Evolutionary conservation across 1,139 yeast species (phyloP), one percentile per base, ranked within the genome.

Genomic region (Scheffersomyces lignicola): DNA sequence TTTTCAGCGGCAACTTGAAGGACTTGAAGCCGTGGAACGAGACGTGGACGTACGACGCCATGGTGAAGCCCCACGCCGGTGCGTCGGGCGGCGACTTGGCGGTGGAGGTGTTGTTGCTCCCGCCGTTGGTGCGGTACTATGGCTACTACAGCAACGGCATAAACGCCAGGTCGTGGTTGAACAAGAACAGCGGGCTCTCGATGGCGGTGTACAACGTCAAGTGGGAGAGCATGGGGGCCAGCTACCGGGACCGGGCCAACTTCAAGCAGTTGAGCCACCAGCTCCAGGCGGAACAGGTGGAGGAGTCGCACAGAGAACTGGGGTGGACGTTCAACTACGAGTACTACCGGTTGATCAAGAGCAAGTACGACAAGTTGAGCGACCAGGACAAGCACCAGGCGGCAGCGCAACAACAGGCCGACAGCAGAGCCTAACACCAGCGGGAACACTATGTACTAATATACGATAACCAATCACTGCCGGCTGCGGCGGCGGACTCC

Each of bases 131-230:
- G 9, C 47, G 53, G 31, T 90, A 90, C 51, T 58, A 61, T 16
- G 92, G 96, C 1, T 65, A 71, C 27, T 81, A 60, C 52, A 71
- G 84, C 26, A 69, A 84, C 55, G 90, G 86, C 2, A 60, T 89
- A 41, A 77, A 80, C 49, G 80, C 96, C 1, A 69, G 97, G 36
- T 60, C 77, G 2, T 90, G 97, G 97, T 54, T 55, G 3, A 53
- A 55, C 7, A 60, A 59, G 10, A 96, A 87, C 53, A 83, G 79
- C 45, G 96, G 96, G 4, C 71, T 78, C 30, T 81, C 90, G 17
- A 63, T 70, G 39, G 77, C 79, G 8, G 62, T 87, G 7, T 74
- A 70, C 43, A 73, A 70, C 31, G 79, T 82, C 31, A 66, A 67
- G 43, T 76, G 80, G 80, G 74, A 69, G 37, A 33, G 55, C 2